These are phyloP conservation scores for Betula pendula DNA, from an alignment of 306 rosid species.

Conservation along the genomic window DNA sequence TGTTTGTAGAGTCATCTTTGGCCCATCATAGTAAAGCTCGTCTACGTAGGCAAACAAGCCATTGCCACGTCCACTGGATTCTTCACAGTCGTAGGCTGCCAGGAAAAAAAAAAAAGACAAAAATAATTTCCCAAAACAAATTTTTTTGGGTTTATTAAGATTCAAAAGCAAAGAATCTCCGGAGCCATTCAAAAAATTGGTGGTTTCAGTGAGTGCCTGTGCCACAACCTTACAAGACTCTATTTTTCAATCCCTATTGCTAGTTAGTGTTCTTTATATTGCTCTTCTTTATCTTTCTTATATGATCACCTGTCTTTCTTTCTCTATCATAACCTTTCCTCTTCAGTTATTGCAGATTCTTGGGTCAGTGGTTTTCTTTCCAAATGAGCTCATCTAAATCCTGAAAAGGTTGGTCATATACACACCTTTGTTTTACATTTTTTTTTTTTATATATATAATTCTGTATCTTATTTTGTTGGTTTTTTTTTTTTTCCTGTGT, in stretches of 20 bases:
- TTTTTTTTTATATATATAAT: no score
- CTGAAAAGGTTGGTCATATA: not conserved
- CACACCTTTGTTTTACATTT: not conserved
- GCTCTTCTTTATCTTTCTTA: no score
- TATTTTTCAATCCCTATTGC: not conserved
- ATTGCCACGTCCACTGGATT: not conserved
- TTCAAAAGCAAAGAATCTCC: constrained; percentile 23
- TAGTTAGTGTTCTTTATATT: not conserved
- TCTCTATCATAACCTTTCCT: not conserved
- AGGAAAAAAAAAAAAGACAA: not conserved
- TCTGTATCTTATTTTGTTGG: no score
- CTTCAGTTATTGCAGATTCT: not conserved
- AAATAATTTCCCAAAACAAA: not conserved
- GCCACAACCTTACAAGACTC: constrained; percentile 6
- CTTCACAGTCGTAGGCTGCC: not conserved
- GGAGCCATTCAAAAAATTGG: constrained; percentile 37
- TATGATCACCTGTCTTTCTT: not conserved
- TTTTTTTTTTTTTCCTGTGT: no score
- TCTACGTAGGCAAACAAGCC: not conserved
- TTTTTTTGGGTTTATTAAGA: not conserved
- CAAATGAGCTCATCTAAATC: not conserved
- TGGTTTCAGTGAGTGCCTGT: constrained; percentile 31
- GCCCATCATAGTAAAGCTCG: not conserved
- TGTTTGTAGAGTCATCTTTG: not conserved
- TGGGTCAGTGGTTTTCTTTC: not conserved